Base-by-base conservation (phyloP, 1,284 basidiomycete species). In the Cystobasidium sp. region DNA sequence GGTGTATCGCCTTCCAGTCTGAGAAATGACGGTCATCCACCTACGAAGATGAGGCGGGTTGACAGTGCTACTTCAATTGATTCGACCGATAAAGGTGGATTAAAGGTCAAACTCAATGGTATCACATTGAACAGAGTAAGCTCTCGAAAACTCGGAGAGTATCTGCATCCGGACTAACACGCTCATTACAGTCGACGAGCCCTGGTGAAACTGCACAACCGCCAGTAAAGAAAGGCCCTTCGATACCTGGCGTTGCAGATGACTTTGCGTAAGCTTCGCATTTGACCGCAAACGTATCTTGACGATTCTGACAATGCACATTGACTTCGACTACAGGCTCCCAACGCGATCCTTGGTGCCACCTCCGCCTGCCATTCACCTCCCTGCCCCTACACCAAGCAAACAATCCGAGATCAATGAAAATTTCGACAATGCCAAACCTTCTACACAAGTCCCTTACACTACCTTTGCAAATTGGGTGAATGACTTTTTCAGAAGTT, bases 401-500 rank as follows among this genome's bases (percentile, higher is more conserved):
- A 65, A 66, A 31, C 70, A 73, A 20, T 52, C 47, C 22, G 70
- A 73, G 4, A 62, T 73, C 22, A 62, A 73, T 51, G 70, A 73
- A 22, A 63, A 73, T 43, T 66, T 73, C 55, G 70, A 73, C 44
- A 62, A 73, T 44, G 62, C 70, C 14, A 73, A 73, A 51, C 70
- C 70, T 56, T 49, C 70, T 16, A 55, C 70, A 22, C 70, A 73
- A 66, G 70, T 73, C n/a, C 70, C 70, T 14, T 73, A 73, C 20
- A 52, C 70, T 44, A 92, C 91, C 0, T 96, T 95, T 81, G 93
- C 93, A 82, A 85, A 89, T 44, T 90, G 88, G 79, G 87, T 94
- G 59, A 93, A 96, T 80, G 90, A 91, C 16, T 97, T 91, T 85
- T 84, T 93, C 78, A 88, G 93, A 55, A 87, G 88, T 51, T 88